Base-by-base conservation (phyloP, 1,139 yeast genomes). In the Sugiyamaella neomexicana region DNA sequence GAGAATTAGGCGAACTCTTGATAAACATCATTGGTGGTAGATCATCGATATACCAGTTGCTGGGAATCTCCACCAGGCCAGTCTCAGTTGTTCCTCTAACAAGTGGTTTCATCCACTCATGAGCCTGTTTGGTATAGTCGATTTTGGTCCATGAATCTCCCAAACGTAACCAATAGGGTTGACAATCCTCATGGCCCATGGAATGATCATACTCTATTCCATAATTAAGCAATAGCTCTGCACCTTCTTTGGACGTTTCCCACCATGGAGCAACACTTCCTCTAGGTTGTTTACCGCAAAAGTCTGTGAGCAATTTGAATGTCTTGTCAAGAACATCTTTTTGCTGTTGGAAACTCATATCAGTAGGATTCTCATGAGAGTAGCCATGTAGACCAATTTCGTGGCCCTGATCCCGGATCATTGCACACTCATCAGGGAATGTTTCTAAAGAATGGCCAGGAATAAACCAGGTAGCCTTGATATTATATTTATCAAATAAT, bases 261-360 rank as follows among this genome's bases (percentile, higher is more conserved):
- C 72, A 68, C 72, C 72, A 68, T 8, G 72, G 72, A 25, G 72
- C 71, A 39, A 68, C 71, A 20, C 67, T 62, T 5, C 72, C 72
- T 20, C 59, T 62, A 15, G 72, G 72, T 8, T 70, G 71, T 54
- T 68, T 68, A 10, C 72, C 72, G 43, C 62, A 57, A 47, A 68
- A 68, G 16, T 68, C 66, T 5, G 70, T 68, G 16, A 68, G 57
- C 34, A 68, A 51, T 52, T 60, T 62, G 56, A 62, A 68, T 3
- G 70, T 65, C 46, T 68, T 63, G 56, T 67, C 71, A 16, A 68
- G 58, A n/a, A 68, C 71, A 39, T 61, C 71, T 23, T 59, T 60
- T 47, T 68, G 72, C 53, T 68, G 72, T 50, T 68, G 68, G 15
- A 66, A 50, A 2, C 68, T 62, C 71, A 68, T 68, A 50, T 66